Conservation (phyloP, 805 yeast genomes). For the Starmerella apis region DNA sequence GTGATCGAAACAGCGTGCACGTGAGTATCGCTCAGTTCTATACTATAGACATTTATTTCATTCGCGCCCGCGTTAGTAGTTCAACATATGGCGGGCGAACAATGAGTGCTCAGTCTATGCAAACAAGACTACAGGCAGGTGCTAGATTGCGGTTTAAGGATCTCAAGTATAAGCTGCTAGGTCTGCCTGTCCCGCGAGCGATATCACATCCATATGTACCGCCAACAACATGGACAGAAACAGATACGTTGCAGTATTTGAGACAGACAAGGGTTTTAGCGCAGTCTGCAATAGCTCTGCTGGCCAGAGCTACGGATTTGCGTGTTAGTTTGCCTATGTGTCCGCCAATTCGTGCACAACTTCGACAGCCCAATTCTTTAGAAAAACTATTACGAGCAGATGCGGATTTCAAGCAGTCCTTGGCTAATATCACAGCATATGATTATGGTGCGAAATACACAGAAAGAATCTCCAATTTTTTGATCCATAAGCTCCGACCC, state of each 20-base stretch:
- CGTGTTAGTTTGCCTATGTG: not conserved
- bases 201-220: not conserved
- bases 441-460: conserved; percentile 11
- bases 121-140: not conserved
- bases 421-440: conserved; percentile 4
- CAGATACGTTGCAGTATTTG: conserved; percentile 17
- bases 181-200: not conserved
- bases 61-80: not conserved
- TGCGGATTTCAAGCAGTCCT: not conserved
- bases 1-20: no score
- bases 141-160: not conserved
- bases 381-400: not conserved
- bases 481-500: conserved; percentile 10
- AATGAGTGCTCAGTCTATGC: not conserved
- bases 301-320: conserved; percentile 14
- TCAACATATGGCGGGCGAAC: not conserved
- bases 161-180: conserved; percentile 12
- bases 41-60: not conserved
- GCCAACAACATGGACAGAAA: conserved; percentile 11
- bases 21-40: not conserved
- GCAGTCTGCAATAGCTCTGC: conserved; percentile 5
- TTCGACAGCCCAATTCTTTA: not conserved
- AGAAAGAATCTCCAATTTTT: conserved; percentile 1
- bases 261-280: conserved; percentile 17
- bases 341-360: conserved; percentile 4